Percentiles rank a stretch among this genome's conserved stretches.
Conservation (phyloP, 225 moss, liverwort and hornwort genomes). For the Antitrichia curtipendula region DNA sequence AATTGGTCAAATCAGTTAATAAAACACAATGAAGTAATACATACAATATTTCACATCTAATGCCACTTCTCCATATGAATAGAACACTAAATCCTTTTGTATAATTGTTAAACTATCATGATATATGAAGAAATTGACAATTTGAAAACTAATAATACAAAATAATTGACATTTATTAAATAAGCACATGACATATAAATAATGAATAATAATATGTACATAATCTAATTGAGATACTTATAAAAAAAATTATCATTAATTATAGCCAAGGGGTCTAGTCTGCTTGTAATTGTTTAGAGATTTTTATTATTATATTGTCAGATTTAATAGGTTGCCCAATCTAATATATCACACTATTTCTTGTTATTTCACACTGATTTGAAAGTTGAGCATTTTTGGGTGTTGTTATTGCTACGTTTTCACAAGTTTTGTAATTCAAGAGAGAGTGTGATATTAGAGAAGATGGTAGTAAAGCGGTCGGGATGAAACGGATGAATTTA, state of each 20-base stretch:
- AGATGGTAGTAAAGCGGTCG: background rate
- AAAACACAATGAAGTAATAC: background rate
- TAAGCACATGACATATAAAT: background rate
- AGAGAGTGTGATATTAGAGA: background rate
- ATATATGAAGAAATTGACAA: background rate
- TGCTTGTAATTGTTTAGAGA: too few species aligned
- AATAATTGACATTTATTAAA: background rate
- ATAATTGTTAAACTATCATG: background rate
- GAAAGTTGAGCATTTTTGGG: background rate
- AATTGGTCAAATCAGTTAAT: background rate
- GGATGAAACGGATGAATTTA: background rate
- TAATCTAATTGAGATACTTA: background rate
- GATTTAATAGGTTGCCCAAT: background rate
- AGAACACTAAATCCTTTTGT: background rate
- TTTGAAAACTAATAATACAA: background rate
- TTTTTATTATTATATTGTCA: background rate
- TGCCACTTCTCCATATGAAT: background rate
- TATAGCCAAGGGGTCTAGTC: too few species aligned
- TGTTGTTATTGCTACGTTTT: background rate
- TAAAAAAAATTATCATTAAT: background rate
- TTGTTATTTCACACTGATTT: background rate
- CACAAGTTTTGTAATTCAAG: too few species aligned
- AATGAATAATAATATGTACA: background rate
- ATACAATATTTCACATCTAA: fast-evolving
- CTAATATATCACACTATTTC: background rate